These are phyloP conservation scores for Cichorium intybus DNA, from an alignment of 140 eudicot species.

Conservation along the genomic window DNA sequence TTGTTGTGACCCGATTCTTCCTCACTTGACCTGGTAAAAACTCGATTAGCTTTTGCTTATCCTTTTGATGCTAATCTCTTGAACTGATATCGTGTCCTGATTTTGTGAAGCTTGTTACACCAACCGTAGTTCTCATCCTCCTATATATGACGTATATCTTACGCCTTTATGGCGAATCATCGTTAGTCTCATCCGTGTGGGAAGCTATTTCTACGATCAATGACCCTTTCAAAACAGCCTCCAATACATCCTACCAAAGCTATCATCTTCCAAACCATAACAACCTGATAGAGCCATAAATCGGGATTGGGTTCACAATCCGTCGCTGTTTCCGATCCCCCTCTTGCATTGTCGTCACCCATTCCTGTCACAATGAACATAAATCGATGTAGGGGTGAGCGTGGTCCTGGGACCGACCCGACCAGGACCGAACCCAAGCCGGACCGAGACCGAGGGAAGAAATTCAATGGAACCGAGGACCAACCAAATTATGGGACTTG, in stretches of 20 bases:
- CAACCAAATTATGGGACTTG: too few relatives aligned
- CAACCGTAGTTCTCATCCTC: conserved; percentile 50
- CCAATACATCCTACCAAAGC: conserved; percentile 76
- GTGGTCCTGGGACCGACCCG: too few relatives aligned
- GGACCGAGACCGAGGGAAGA: too few relatives aligned
- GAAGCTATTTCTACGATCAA: conserved; percentile 55
- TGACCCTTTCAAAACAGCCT: conserved; percentile 63
- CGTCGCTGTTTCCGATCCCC: too few relatives aligned
- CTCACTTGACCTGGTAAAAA: conserved; percentile 20
- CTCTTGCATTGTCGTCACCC: too few relatives aligned
- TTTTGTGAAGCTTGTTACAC: conserved; percentile 50
- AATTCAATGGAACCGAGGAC: too few relatives aligned
- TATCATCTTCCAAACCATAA: conserved; percentile 89
- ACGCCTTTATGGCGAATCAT: conserved; percentile 66
- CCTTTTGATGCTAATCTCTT: conserved; percentile 43
- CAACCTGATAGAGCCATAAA: conserved; percentile 86
- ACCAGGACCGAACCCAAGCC: too few relatives aligned
- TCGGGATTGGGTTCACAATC: conserved; percentile 90
- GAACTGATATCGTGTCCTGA: conserved; percentile 60
- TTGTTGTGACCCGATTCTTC: conserved; percentile 40
- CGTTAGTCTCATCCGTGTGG: conserved; percentile 39
- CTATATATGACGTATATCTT: conserved; percentile 62
- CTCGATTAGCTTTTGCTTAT: conserved; percentile 13
- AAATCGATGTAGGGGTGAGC: too few relatives aligned
- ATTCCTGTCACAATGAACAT: too few relatives aligned